Evolutionary conservation across 169 alveolate species (phyloP).

Genomic region (Cardiosporidium cionae): DNA sequence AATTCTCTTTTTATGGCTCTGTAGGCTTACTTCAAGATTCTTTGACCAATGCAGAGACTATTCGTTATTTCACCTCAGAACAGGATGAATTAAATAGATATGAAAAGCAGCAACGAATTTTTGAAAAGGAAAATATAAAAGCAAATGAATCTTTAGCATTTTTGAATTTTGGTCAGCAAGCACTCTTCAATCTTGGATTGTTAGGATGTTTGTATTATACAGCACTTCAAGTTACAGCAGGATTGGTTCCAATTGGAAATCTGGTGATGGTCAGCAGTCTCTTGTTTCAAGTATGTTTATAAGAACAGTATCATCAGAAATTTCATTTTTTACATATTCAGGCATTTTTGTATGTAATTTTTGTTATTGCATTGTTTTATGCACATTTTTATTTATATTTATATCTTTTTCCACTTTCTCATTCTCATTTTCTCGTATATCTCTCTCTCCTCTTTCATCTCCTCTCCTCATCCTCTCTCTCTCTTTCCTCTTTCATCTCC

Average conservation of each 20-base stretch:
- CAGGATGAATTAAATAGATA: conserved; percentile 16
- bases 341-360: too few relatives aligned
- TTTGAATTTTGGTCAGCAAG: conserved; percentile 54
- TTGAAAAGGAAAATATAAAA: conserved; percentile 18
- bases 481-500: not conserved
- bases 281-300: conserved; percentile 25
- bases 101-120: conserved; percentile 17
- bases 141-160: conserved; percentile 47
- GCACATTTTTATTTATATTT: too few relatives aligned
- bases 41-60: conserved; percentile 48
- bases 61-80: conserved; percentile 36
- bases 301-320: not conserved
- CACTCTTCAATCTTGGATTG: conserved; percentile 43
- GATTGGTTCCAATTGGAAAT: conserved; percentile 42
- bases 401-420: not conserved
- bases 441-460: not conserved
- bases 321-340: not conserved
- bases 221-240: conserved; percentile 35
- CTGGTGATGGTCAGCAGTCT: conserved; percentile 44
- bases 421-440: not conserved
- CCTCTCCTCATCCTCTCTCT: not conserved
- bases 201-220: conserved; percentile 34
- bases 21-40: conserved; percentile 48
- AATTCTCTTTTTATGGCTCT: not conserved
- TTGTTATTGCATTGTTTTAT: not conserved